A percentile compares a stretch with the other conserved stretches of the same genome.
These are phyloP conservation scores for Handroanthus guayacan DNA, from an alignment of 257 asterid species.

Conservation along the genomic window DNA sequence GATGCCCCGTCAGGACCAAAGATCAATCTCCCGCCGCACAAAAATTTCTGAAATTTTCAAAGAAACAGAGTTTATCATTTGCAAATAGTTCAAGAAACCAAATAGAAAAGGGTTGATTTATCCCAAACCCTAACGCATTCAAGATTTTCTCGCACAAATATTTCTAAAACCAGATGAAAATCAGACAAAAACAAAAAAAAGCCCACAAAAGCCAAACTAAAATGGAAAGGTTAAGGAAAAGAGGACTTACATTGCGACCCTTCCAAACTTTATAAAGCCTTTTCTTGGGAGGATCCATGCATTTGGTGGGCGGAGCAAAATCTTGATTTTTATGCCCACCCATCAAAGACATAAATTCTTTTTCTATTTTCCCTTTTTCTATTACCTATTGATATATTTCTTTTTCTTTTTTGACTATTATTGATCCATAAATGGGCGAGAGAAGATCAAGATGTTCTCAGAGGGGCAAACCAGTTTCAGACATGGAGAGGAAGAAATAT, in stretches of 20 bases:
- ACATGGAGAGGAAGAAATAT: constrained; percentile 46
- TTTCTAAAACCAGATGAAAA: background rate
- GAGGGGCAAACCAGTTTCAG: constrained; percentile 46
- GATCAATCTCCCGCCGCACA: constrained; percentile 85
- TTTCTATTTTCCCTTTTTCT: background rate
- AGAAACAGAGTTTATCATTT: constrained; percentile 6
- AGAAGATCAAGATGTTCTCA: constrained; percentile 40
- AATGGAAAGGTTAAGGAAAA: background rate
- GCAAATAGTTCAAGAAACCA: background rate
- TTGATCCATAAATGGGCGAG: constrained; percentile 44
- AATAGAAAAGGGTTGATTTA: background rate
- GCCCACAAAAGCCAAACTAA: background rate
- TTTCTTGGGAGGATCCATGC: constrained; percentile 57
- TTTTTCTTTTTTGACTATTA: constrained; percentile 13
- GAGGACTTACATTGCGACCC: constrained; percentile 78
- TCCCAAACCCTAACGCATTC: constrained; percentile 27
- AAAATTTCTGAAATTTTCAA: constrained; percentile 60
- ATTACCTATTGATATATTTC: background rate
- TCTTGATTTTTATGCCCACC: constrained; percentile 58
- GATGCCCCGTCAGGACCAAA: constrained; percentile 87
- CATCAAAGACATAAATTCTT: constrained; percentile 33
- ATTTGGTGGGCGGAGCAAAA: constrained; percentile 56
- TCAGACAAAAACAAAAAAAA: background rate
- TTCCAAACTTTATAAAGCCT: constrained; percentile 89
- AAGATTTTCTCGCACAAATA: constrained; percentile 5